phyloP scores from a whole-genome alignment of 345 rosid species.

The Barbarea vulgaris region DNA sequence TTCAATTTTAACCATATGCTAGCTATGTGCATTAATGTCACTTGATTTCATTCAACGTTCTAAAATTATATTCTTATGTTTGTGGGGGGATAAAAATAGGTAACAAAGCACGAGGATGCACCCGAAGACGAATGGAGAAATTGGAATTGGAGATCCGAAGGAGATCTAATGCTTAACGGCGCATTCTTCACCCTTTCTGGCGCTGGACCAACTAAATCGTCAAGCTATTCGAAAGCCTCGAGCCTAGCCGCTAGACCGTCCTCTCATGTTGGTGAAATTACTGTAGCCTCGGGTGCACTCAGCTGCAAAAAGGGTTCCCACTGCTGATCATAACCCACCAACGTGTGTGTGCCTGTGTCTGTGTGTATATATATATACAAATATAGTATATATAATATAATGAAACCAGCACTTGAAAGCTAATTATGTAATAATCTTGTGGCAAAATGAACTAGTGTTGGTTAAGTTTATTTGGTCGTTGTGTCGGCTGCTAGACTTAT shows the following conservation, averaged over 20 bases:
- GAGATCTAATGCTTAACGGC: conserved; percentile 69
- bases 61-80: neutral
- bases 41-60: neutral
- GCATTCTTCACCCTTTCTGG: conserved; percentile 75
- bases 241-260: conserved; percentile 81
- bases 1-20: neutral
- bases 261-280: conserved; percentile 61
- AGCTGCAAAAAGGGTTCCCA: conserved; percentile 61
- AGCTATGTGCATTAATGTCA: neutral
- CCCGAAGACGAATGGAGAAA: conserved; percentile 62
- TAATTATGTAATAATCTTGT: conserved; percentile 36
- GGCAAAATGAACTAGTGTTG: conserved; percentile 9
- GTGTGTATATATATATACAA: conserved; percentile 1
- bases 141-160: conserved; percentile 89
- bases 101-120: conserved; percentile 80
- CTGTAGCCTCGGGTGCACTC: conserved; percentile 62
- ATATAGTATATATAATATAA: neutral
- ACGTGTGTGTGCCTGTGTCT: neutral
- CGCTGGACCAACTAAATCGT: conserved; percentile 55
- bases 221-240: conserved; percentile 78
- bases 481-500: conserved; percentile 23
- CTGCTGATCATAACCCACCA: conserved; percentile 54
- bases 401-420: conserved; percentile 16
- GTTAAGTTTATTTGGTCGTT: conserved; percentile 22
- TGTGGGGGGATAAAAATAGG: conserved; percentile 31